Conservation (phyloP, 1,139 yeast species). For the Kodamaea alishanica region DNA sequence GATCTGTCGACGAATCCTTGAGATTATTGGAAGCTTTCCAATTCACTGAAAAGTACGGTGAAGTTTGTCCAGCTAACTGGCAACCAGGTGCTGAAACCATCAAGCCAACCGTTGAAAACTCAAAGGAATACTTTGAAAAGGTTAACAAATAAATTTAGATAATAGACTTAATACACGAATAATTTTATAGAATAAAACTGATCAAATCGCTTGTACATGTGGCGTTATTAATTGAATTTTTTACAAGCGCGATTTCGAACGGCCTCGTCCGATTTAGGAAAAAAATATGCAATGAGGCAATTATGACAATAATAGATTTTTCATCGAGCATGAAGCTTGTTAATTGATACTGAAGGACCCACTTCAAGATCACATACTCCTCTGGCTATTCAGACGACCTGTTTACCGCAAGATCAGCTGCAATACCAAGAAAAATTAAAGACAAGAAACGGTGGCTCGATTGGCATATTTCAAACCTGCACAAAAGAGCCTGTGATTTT, state of each 20-base stretch:
- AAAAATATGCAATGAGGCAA: not conserved
- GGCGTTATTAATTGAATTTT: too few species aligned
- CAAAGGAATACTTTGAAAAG: conserved; percentile 77
- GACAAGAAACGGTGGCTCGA: too few species aligned
- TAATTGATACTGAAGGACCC: not conserved
- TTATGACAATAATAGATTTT: not conserved
- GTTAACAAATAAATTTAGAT: conserved; percentile 34
- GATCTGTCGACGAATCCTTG: conserved; percentile 95
- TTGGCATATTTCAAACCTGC: too few species aligned
- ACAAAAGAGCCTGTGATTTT: too few species aligned
- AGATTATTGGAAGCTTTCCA: conserved; percentile 98
- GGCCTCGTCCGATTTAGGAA: not conserved
- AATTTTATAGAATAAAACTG: conserved; percentile 17
- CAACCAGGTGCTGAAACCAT: conserved; percentile 94
- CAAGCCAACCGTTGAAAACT: conserved; percentile 77
- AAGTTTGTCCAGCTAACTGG: conserved; percentile 99
- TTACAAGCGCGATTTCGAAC: too few species aligned
- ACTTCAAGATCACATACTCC: too few species aligned
- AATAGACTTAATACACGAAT: conserved; percentile 4
- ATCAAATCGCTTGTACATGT: not conserved
- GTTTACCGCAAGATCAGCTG: too few species aligned
- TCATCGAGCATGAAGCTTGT: not conserved
- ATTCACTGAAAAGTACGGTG: conserved; percentile 97
- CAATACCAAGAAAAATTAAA: too few species aligned
- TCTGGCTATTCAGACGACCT: too few species aligned